Conservation (phyloP, 805 yeast species). For the Candida ponderosae region DNA sequence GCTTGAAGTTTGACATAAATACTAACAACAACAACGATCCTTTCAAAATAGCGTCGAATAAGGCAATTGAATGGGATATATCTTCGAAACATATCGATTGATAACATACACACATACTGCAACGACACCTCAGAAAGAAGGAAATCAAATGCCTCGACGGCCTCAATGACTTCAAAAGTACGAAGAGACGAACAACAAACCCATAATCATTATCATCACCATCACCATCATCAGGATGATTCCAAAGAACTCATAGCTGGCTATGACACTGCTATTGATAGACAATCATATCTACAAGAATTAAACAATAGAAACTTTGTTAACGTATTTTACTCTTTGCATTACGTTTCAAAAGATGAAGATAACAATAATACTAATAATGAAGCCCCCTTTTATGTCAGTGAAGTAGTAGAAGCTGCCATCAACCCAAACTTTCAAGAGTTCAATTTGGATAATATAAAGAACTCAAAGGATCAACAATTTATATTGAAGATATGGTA, state of each 20-base stretch:
- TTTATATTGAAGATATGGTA: conserved; percentile 16
- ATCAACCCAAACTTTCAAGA: conserved; percentile 24
- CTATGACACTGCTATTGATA: conserved; percentile 12
- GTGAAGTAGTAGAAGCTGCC: conserved; percentile 22
- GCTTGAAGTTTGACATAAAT: no score
- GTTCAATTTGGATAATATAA: conserved; percentile 11
- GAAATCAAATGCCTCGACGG: background rate
- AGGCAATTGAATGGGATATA: conserved; percentile 1
- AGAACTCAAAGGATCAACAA: conserved; percentile 1
- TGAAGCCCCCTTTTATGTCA: conserved; percentile 24
- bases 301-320: conserved; percentile 20
- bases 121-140: background rate
- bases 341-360: conserved; percentile 16
- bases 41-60: background rate
- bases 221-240: conserved; percentile 4
- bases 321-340: conserved; percentile 29
- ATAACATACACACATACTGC: background rate
- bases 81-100: background rate
- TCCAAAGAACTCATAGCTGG: conserved; percentile 4
- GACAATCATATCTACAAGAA: conserved; percentile 22
- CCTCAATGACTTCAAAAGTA: background rate
- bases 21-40: no score
- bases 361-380: conserved; percentile 3
- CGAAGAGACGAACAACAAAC: background rate
- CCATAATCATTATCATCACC: conserved; percentile 3